phyloP scores from a whole-genome alignment of 2,329 filamentous ascomycete genomes.

The Chaetomiaceae sp. region DNA sequence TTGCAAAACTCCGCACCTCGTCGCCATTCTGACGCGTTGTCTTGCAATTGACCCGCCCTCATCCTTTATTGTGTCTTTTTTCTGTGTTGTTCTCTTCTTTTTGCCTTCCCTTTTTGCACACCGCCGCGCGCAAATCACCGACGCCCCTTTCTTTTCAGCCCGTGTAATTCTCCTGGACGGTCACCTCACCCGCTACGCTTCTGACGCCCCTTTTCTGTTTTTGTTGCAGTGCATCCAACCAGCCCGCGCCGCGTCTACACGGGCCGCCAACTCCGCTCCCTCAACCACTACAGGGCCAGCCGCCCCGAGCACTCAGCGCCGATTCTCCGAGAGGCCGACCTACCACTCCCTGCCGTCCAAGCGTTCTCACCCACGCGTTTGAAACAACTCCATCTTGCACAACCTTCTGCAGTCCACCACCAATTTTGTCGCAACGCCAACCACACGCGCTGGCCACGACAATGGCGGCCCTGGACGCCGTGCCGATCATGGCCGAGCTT shows the following conservation, averaged over 20 bases:
- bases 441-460: not conserved
- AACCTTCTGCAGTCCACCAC: not conserved
- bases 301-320: too few species aligned
- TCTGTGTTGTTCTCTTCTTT: not conserved
- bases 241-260: slow-evolving; percentile 19
- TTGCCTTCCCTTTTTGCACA: not conserved
- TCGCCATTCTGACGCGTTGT: slow-evolving; percentile 12
- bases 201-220: slow-evolving; percentile 14
- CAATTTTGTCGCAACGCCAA: not conserved
- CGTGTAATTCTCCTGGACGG: slow-evolving; percentile 1
- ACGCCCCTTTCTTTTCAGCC: not conserved
- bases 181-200: not conserved
- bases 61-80: slow-evolving; percentile 2
- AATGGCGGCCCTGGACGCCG: slow-evolving; percentile 20
- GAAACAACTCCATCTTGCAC: not conserved
- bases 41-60: slow-evolving; percentile 9
- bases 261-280: slow-evolving; percentile 19
- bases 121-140: not conserved
- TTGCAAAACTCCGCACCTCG: slow-evolving; percentile 12
- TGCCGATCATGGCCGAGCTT: slow-evolving; percentile 21
- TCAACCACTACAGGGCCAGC: too few species aligned
- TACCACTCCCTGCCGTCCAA: slow-evolving; percentile 1
- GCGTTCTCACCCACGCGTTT: slow-evolving; percentile 17
- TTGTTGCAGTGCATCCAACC: slow-evolving; percentile 13
- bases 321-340: too few species aligned